Conservation (phyloP, 805 yeast genomes). For the Cephaloascus fragrans region DNA sequence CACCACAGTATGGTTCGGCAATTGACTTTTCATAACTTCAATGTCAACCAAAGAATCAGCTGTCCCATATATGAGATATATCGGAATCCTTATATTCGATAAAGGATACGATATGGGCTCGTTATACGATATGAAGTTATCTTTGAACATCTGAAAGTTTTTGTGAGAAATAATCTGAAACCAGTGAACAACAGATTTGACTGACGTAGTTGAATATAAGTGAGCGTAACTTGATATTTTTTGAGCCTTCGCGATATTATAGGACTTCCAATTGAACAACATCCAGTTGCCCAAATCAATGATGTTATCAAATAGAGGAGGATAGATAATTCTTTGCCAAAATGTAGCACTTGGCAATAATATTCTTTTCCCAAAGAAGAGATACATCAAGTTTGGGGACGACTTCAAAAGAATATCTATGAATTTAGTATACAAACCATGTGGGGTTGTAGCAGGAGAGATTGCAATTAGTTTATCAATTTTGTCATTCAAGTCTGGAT, state of each 20-base stretch:
- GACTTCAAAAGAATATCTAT: slow-evolving; percentile 68
- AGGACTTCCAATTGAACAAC: slow-evolving; percentile 73
- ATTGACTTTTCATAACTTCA: slow-evolving; percentile 54
- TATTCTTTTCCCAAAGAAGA: slow-evolving; percentile 65
- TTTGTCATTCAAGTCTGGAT: slow-evolving; percentile 50
- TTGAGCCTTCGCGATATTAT: slow-evolving; percentile 62
- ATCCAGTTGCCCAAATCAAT: slow-evolving; percentile 63
- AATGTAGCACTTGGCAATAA: slow-evolving; percentile 68
- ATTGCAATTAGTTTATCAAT: slow-evolving; percentile 62
- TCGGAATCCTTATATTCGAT: slow-evolving; percentile 44
- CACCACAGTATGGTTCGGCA: slow-evolving; percentile 44
- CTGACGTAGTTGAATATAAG: slow-evolving; percentile 84
- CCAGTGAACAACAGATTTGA: slow-evolving; percentile 93
- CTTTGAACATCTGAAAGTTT: slow-evolving; percentile 86
- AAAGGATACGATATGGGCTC: slow-evolving; percentile 19
- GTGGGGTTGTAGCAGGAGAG: slow-evolving; percentile 92
- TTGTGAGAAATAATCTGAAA: slow-evolving; percentile 76
- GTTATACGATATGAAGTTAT: slow-evolving; percentile 14
- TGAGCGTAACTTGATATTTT: slow-evolving; percentile 79
- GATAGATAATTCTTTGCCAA: slow-evolving; percentile 74
- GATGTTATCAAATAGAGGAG: slow-evolving; percentile 59
- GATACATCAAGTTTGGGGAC: slow-evolving; percentile 62
- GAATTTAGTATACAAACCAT: slow-evolving; percentile 67
- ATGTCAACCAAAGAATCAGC: slow-evolving; percentile 83
- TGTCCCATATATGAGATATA: slow-evolving; percentile 71